These are phyloP conservation scores for Pisolithus sp. DNA, from an alignment of 768 basidiomycete species.

Conservation along the genomic window DNA sequence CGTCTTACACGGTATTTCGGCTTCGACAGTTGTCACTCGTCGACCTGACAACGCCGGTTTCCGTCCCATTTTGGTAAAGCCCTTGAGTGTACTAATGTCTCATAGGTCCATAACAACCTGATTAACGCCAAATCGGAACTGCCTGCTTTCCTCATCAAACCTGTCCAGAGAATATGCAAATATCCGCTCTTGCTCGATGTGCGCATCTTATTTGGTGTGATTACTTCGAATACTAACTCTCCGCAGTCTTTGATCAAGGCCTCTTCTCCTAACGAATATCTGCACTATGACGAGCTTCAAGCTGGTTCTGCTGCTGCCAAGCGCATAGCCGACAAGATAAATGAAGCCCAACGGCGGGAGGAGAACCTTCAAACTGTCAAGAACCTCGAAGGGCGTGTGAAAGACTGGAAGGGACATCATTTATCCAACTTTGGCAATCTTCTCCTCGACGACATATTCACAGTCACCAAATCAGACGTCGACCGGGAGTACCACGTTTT, in stretches of 20 bases:
- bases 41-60: constrained; percentile 20
- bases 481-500: constrained; percentile 98
- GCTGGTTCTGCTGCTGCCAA: constrained; percentile 81
- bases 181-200: constrained; percentile 93
- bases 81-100: not conserved
- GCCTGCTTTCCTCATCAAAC: constrained; percentile 96
- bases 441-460: constrained; percentile 90
- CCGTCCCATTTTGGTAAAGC: constrained; percentile 3
- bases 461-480: constrained; percentile 92
- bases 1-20: constrained; percentile 25
- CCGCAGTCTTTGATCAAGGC: constrained; percentile 70
- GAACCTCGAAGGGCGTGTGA: constrained; percentile 78
- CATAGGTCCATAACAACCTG: constrained; percentile 70
- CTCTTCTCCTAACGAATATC: constrained; percentile 54
- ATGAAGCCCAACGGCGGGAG: constrained; percentile 87
- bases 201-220: constrained; percentile 24
- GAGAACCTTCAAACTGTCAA: constrained; percentile 90
- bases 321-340: constrained; percentile 91
- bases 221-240: constrained; percentile 7
- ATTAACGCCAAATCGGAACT: constrained; percentile 90
- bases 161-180: constrained; percentile 97
- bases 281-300: constrained; percentile 74
- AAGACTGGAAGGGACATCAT: constrained; percentile 99
- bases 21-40: constrained; percentile 1
- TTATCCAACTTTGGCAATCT: constrained; percentile 91